Evolutionary conservation across 2,329 filamentous ascomycete genomes (phyloP), one percentile per base, ranked within the genome.

Genomic region (Exophiala phaeomuriformis): DNA sequence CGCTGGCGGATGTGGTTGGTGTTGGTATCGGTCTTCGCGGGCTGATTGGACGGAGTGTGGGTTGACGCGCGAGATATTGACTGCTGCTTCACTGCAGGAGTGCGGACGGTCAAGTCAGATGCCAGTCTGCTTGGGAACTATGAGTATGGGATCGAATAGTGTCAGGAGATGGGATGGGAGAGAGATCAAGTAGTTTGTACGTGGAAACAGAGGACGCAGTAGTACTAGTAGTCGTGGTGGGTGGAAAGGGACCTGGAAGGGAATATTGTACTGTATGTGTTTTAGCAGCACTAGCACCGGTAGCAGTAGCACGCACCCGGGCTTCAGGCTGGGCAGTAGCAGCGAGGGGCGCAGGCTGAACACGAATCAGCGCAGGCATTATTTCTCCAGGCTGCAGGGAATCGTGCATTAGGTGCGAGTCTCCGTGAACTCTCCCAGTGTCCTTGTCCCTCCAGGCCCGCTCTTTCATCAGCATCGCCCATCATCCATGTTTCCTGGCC

Each of bases 1-100:
- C 52, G 52, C 49, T 35, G 33, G 32, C 30, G 28, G 44, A 19
- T 32, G 19, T 36, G 33, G 33, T 45, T 45, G 42, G 28, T 31
- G 5, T 45, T 6, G 5, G 19, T 41, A 32, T 10, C 5, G 28
- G 32, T 9, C 19, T 19, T 19, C 19, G 35, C 8, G 27, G 12
- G 41, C 29, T 28, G 41, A 28, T 44, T 44, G 41, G 41, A 29
- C 28, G 42, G 28, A 5, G 9, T 5, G 39, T 41, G 39, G 45
- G 37, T 31, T 29, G 51, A 42, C 31, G 12, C 27, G 12, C 2
- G 3, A 41, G 39, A 39, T 41, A 41, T 9, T 27, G 39, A 2
- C 19, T 19, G 19, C 19, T 19, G 19, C 19, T 19, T 19, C 19
- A 19, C 19, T 19, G 19, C 2, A 2, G 19, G 19, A 19, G 19